Percentiles rank a stretch among this genome's conserved stretches.
phyloP scores from a whole-genome alignment of 768 basidiomycete genomes.

The Phanerodontia chrysosporium region DNA sequence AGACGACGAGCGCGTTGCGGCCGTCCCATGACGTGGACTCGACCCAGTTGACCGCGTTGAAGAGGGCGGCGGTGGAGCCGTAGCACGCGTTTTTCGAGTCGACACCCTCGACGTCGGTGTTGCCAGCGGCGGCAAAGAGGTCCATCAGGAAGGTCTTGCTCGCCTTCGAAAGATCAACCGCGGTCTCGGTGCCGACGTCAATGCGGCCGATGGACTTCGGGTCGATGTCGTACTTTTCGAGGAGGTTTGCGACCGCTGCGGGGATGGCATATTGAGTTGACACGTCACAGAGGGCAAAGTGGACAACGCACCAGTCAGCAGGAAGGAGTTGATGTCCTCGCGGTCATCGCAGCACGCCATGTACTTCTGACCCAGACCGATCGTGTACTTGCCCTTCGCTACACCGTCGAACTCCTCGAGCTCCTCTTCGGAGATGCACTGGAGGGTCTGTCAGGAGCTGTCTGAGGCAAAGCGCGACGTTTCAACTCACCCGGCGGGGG shows the following conservation, averaged over 20 bases:
- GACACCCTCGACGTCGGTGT: slow-evolving; percentile 97
- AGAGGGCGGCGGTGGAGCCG: slow-evolving; percentile 96
- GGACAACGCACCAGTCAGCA: slow-evolving; percentile 71
- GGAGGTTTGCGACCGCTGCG: slow-evolving; percentile 80
- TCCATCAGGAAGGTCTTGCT: slow-evolving; percentile 99
- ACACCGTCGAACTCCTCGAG: slow-evolving; percentile 95
- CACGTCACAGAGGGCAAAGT: not conserved
- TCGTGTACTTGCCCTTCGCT: slow-evolving; percentile 95
- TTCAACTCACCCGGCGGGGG: slow-evolving; percentile 70
- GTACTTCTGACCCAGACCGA: slow-evolving; percentile 94
- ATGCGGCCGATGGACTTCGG: slow-evolving; percentile 95
- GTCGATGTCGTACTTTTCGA: slow-evolving; percentile 94
- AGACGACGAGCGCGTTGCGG: slow-evolving; percentile 93
- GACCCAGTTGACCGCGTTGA: slow-evolving; percentile 98
- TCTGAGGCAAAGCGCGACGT: not conserved
- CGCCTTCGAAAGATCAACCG: slow-evolving; percentile 99
- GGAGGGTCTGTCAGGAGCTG: not conserved
- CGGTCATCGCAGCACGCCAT: slow-evolving; percentile 99
- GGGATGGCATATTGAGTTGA: not conserved
- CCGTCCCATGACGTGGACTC: slow-evolving; percentile 97
- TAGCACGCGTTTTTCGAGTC: slow-evolving; percentile 99
- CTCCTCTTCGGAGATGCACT: slow-evolving; percentile 95
- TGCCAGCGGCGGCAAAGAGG: slow-evolving; percentile 88
- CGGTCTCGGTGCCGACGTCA: slow-evolving; percentile 97
- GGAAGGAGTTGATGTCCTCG: slow-evolving; percentile 98